Base-by-base conservation (phyloP, 306 rosid species). In the Senna siamea region DNA sequence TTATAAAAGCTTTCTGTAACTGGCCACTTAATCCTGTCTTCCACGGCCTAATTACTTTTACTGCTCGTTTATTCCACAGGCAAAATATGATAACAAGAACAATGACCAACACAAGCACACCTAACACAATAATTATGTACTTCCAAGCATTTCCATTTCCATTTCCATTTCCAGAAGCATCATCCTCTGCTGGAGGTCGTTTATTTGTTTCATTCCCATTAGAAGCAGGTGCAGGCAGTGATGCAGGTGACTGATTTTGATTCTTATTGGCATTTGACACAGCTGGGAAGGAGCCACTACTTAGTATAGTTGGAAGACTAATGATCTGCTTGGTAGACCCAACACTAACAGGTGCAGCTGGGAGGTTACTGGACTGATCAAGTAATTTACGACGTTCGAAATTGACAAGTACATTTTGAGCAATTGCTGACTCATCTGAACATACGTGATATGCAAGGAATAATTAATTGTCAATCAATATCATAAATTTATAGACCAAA, bases 21-120 rank as follows among this genome's bases (percentile, higher is more conserved):
- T 95, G 99, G 57, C 99, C 99, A 64, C 98, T 95, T 68, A 95
- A 65, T 71, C 99, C 98, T 48, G 98, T 84, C 79, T 85, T 92
- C 96, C 98, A 95, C n/a, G 99, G 98, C 35, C 80, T 72, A 70
- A 94, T 88, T 53, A 83, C 86, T 46, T 81, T 85, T 46, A 79
- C 97, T 52, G 89, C 93, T 77, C 77, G 84, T 82, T 78, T 90
- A 66, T 83, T 80, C 83, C 86, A 87, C 83, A 90, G 35, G 83
- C 70, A 90, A 87, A 86, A 15, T 47, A 88, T 63, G 62, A 73
- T 77, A 47, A 79, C 20, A 71, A 81, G 76, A 78, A 85, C 50
- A 69, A 83, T 51, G 56, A 86, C 32, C 72, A 90, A 38, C 79
- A 92, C 18, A 71, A 70, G 66, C 14, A 80, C 82, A 60, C 85